Base-by-base conservation (phyloP, 1,284 basidiomycete genomes). In the Gymnopus androsaceus region DNA sequence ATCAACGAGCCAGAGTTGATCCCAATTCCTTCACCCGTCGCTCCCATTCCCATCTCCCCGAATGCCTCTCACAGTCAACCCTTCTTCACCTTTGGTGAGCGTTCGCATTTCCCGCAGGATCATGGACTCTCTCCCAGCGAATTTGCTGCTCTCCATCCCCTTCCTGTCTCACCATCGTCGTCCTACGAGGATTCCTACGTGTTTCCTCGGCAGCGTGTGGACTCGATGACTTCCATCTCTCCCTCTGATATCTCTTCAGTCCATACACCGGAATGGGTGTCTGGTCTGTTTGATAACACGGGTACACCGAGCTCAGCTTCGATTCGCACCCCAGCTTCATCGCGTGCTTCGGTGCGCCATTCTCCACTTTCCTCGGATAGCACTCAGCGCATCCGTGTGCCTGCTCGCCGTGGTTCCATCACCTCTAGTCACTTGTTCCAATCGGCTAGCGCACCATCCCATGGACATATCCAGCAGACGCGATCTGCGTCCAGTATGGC, bases 361-460 rank as follows among this genome's bases (percentile, higher is more conserved):
- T 75, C 75, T 2, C 76, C 80, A 59, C 69, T 83, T 57, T 69
- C 72, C 4, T 77, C 78, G 28, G 78, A 78, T 53, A 61, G 65
- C 23, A 75, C 75, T 2, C 66, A 77, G 23, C 74, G 77, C 36
- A 73, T 71, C 34, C 70, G 72, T 28, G 65, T 75, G 30, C 71
- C 74, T 31, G 61, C 67, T 31, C 69, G 75, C 55, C 77, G 79
- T 57, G 75, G 76, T 27, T 70, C 75, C 38, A 68, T 78, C 38
- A 73, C 80, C 14, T 82, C 75, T 68, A 83, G 66, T 68, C 88
- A 82, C 72, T 82, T 82, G 72, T 94, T 81, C 83, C 91, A 79
- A 72, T 93, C 80, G 61, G 89, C 79, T 61, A 93, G 80, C 69
- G 92, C 79, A 54, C 88, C 77, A 28, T 78, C 84, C 52, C 56